Evolutionary conservation across 371 early-diverging fungal genomes (phyloP).

Genomic region (Nematocida ausubeli): DNA sequence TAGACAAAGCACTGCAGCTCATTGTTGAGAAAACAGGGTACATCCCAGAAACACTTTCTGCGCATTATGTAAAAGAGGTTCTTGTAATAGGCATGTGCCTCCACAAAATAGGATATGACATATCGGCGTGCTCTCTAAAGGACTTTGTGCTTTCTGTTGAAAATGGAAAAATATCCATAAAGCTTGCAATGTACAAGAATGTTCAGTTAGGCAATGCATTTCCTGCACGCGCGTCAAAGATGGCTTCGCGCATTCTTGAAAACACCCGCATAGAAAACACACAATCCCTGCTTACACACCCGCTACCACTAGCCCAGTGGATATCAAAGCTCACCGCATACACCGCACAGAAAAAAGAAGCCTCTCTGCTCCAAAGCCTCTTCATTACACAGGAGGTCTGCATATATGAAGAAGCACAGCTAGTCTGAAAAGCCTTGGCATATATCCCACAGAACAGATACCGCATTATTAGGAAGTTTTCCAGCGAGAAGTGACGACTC

Average conservation of each 20-base stretch:
- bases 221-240: neutral
- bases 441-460: too few relatives aligned
- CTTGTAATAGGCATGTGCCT: conserved; percentile 7
- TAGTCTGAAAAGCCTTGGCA: neutral
- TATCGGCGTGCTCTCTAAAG: neutral
- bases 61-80: conserved; percentile 32
- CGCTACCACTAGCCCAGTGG: conserved; percentile 1
- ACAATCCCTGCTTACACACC: neutral
- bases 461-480: neutral
- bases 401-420: conserved; percentile 28
- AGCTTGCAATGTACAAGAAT: neutral
- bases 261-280: conserved; percentile 6
- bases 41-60: conserved; percentile 16
- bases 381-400: conserved; percentile 47
- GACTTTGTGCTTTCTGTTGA: conserved; percentile 39
- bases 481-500: neutral
- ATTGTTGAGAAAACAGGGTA: neutral
- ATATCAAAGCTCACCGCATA: neutral
- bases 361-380: conserved; percentile 8
- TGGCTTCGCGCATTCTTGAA: neutral
- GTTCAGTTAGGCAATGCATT: neutral
- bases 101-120: neutral
- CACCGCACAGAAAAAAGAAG: conserved; percentile 17
- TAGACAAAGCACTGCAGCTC: conserved; percentile 26
- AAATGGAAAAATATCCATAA: conserved; percentile 10